Percentiles rank a stretch among this genome's conserved stretches.
phyloP scores from a whole-genome alignment of 2,329 filamentous ascomycete species.

The Penicillium griseofulvum region DNA sequence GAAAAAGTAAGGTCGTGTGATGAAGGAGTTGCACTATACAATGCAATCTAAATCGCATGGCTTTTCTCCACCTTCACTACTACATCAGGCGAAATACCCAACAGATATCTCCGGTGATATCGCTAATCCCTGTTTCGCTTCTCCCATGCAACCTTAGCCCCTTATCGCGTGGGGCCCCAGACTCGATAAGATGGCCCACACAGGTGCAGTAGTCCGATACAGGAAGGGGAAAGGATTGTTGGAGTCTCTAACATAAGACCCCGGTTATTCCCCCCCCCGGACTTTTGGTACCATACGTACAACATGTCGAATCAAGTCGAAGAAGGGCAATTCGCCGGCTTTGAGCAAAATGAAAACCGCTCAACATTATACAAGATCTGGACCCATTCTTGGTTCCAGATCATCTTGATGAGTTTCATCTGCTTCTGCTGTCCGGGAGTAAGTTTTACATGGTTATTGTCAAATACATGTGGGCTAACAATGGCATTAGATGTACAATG shows the following conservation, averaged over 20 bases:
- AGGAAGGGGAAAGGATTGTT: neutral
- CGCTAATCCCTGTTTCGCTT: neutral
- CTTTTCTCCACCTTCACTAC: neutral
- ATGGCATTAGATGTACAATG: slow-evolving; percentile 48
- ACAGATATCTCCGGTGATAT: neutral
- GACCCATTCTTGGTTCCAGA: slow-evolving; percentile 49
- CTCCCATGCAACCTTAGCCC: neutral
- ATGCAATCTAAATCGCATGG: neutral
- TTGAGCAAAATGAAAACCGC: neutral
- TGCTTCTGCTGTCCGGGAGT: slow-evolving; percentile 49
- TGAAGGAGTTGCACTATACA: neutral
- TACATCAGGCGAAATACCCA: neutral
- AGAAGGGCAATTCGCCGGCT: slow-evolving; percentile 18
- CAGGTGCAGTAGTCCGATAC: too few relatives aligned
- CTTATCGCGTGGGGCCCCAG: neutral
- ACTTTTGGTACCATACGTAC: neutral
- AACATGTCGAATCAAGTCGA: slow-evolving; percentile 10
- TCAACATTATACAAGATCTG: slow-evolving; percentile 32
- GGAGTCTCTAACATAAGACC: neutral
- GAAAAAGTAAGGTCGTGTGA: neutral
- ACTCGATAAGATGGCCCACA: neutral
- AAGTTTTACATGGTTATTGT: neutral
- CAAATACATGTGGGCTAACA: neutral
- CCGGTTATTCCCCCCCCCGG: neutral
- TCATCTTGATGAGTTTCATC: slow-evolving; percentile 50